Evolutionary conservation across 2,329 filamentous ascomycete species (phyloP).

Genomic region (Fusarium zealandicum): DNA sequence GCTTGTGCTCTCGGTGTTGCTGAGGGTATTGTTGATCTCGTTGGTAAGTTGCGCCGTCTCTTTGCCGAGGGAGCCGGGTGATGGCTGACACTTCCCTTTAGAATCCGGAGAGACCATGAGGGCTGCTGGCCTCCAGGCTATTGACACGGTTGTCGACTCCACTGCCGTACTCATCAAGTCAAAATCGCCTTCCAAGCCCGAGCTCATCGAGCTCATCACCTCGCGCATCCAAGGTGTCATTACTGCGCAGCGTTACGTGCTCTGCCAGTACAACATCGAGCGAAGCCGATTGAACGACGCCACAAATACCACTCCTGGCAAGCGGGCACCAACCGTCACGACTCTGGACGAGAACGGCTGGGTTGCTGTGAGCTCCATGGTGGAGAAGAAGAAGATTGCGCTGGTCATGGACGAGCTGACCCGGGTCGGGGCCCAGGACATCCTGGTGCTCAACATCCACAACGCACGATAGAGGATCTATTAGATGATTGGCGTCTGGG

Average conservation of each 20-base stretch:
- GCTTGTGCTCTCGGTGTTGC: slow-evolving; percentile 95
- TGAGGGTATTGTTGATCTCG: slow-evolving; percentile 96
- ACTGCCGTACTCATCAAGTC: slow-evolving; percentile 93
- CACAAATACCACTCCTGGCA: slow-evolving; percentile 85
- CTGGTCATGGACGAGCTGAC: slow-evolving; percentile 85
- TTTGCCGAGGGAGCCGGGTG: neutral
- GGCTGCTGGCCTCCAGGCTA: slow-evolving; percentile 90
- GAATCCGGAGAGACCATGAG: slow-evolving; percentile 99
- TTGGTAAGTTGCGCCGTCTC: slow-evolving; percentile 70
- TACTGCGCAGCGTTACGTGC: slow-evolving; percentile 89
- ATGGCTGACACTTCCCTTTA: slow-evolving; percentile 47
- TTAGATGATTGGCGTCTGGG: slow-evolving; percentile 22
- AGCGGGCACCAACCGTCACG: slow-evolving; percentile 92
- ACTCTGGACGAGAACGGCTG: slow-evolving; percentile 85
- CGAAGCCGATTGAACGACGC: slow-evolving; percentile 72
- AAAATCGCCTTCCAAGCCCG: slow-evolving; percentile 78
- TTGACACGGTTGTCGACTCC: slow-evolving; percentile 89
- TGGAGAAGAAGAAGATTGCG: slow-evolving; percentile 85
- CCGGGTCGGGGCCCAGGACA: slow-evolving; percentile 80
- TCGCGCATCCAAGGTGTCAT: slow-evolving; percentile 92
- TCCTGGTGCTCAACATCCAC: slow-evolving; percentile 84
- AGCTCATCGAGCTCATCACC: slow-evolving; percentile 83
- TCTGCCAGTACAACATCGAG: slow-evolving; percentile 96
- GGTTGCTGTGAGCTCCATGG: slow-evolving; percentile 96
- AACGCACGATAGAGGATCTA: slow-evolving; percentile 67